Evolutionary conservation across 345 rosid species (phyloP).

Genomic region (Sisymbrium irio): DNA sequence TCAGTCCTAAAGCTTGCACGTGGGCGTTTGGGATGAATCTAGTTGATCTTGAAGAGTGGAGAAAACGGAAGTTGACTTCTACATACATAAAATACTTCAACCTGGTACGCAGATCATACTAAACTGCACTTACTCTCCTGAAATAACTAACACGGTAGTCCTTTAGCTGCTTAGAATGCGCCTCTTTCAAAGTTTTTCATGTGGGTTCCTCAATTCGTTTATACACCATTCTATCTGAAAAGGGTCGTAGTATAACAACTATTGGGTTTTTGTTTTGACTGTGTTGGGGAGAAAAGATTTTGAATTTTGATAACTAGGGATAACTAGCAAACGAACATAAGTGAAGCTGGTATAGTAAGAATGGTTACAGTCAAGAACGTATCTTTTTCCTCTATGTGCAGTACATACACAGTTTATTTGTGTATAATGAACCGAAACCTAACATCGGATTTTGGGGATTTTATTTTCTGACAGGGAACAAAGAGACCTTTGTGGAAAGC

Average conservation of each 20-base stretch:
- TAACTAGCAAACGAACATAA: constrained; percentile 6
- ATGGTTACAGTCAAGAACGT: neutral
- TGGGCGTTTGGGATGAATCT: constrained; percentile 98
- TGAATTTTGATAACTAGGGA: neutral
- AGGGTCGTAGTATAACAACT: neutral
- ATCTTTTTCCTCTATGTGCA: neutral
- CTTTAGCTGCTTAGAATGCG: neutral
- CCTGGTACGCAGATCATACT: constrained; percentile 49
- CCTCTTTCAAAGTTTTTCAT: neutral
- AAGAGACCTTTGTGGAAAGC: constrained; percentile 67
- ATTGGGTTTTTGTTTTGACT: neutral
- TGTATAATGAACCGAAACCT: neutral
- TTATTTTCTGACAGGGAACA: constrained; percentile 47
- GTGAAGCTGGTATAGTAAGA: neutral
- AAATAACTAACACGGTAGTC: neutral
- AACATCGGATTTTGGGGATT: neutral
- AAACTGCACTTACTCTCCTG: neutral
- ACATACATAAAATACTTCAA: constrained; percentile 57
- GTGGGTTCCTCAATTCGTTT: neutral
- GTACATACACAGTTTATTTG: neutral
- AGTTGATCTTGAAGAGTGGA: constrained; percentile 81
- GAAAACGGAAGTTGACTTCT: constrained; percentile 56
- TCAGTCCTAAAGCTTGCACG: constrained; percentile 66
- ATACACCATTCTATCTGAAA: neutral
- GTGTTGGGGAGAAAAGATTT: neutral